phyloP scores from a whole-genome alignment of 495 filamentous ascomycete species.

The Jackrogersella multiformis region DNA sequence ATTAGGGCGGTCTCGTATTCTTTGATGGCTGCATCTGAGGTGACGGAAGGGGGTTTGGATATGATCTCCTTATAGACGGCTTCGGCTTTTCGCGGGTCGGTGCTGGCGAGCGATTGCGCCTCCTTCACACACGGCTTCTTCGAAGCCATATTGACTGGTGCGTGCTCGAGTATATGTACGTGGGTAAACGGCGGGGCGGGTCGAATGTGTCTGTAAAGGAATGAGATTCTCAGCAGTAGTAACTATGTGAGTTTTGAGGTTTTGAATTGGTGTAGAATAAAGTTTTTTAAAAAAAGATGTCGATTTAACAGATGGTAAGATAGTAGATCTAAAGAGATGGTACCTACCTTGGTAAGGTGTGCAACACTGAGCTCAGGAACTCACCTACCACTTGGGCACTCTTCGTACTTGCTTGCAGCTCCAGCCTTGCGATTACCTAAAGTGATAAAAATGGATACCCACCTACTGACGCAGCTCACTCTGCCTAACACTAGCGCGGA shows the following conservation, averaged over 20 bases:
- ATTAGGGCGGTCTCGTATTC: slow-evolving; percentile 88
- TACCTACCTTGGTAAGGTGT: background rate
- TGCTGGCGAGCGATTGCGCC: slow-evolving; percentile 83
- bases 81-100: slow-evolving; percentile 81
- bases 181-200: background rate
- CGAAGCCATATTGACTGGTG: slow-evolving; percentile 41
- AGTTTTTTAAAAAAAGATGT: too few species aligned
- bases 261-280: slow-evolving; percentile 8
- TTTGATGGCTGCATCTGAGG: slow-evolving; percentile 79
- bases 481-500: slow-evolving; percentile 35
- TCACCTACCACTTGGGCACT: background rate
- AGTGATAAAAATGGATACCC: slow-evolving; percentile 29
- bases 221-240: background rate
- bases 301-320: background rate
- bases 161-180: slow-evolving; percentile 10
- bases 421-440: slow-evolving; percentile 37
- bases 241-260: too few species aligned
- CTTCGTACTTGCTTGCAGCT: slow-evolving; percentile 26
- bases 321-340: slow-evolving; percentile 8
- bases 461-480: slow-evolving; percentile 28
- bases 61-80: slow-evolving; percentile 87
- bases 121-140: slow-evolving; percentile 62
- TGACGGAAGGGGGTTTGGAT: slow-evolving; percentile 80
- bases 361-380: slow-evolving; percentile 22
- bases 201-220: background rate